Evolutionary conservation across 495 filamentous ascomycete species (phyloP).

Genomic region (Bombardia bombarda): DNA sequence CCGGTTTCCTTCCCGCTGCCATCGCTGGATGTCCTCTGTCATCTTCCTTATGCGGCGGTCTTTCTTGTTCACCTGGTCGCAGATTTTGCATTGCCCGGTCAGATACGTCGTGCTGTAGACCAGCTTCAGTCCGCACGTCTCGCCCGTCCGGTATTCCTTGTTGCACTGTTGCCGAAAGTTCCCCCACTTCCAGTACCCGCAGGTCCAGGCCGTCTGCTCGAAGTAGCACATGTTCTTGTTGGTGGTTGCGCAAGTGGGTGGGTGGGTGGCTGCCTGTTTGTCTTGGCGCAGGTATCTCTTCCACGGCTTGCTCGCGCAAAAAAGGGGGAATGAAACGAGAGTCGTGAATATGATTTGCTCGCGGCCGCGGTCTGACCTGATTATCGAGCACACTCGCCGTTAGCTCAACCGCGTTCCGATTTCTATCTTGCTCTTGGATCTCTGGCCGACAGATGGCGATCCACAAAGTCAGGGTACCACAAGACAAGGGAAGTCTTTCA

Average conservation of each 20-base stretch:
- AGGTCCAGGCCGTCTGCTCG: constrained; percentile 54
- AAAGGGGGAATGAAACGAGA: too few species aligned
- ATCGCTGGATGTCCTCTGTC: constrained; percentile 69
- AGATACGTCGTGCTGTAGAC: constrained; percentile 60
- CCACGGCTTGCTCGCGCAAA: too few species aligned
- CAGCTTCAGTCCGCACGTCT: constrained; percentile 95
- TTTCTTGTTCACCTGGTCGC: constrained; percentile 89
- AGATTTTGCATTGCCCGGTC: constrained; percentile 64
- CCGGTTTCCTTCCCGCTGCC: constrained; percentile 66
- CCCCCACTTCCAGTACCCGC: constrained; percentile 94
- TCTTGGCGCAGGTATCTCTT: background rate
- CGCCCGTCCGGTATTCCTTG: constrained; percentile 93
- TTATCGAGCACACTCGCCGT: too few species aligned
- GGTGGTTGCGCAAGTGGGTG: too few species aligned
- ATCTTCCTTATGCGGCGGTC: constrained; percentile 66
- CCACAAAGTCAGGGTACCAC: too few species aligned
- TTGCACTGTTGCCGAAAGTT: constrained; percentile 91
- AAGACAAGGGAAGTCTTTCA: too few species aligned
- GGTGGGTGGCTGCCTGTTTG: background rate
- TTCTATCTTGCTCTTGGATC: too few species aligned
- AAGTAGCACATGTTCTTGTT: constrained; percentile 51
- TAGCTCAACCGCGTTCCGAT: too few species aligned
- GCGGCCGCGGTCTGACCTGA: too few species aligned
- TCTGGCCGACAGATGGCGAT: too few species aligned
- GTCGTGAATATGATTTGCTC: too few species aligned